Base-by-base conservation (phyloP, 148 eudicot genomes). In the Rhododendron kiyosumense region DNA sequence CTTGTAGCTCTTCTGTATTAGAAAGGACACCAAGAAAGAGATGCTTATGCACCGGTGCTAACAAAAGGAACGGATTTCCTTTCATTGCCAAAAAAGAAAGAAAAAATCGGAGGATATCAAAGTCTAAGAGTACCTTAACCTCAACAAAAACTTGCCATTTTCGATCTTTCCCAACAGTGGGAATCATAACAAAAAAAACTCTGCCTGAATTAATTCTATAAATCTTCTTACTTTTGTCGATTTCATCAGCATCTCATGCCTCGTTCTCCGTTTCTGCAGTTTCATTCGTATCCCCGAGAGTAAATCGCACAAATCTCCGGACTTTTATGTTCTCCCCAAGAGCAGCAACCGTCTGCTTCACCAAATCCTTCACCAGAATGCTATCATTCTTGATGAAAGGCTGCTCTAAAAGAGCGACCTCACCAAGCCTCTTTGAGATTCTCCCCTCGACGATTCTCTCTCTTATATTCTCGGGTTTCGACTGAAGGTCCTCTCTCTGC, bases 311-410 rank as follows among this genome's bases (percentile, higher is more conserved):
- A 65, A 97, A 97, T 67, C 98, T 91, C 85, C 98, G 89, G 45
- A 97, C 97, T 86, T 95, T 97, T 0, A 97, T 94, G 88, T 97
- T 97, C 90, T 95, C 99, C 85, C 99, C 99, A 20, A 97, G 88
- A 7, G 95, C 90, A 51, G 98, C 98, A 81, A 95, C 96, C 24
- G 96, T 95, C 90, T 94, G 98, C 92, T 92, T 97, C 24, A 97
- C 96, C 89, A 95, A 86, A 71, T 97, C 99, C 88, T 97, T 97
- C 59, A 95, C 96, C 87, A 95, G 88, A 83, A 97, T 15, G 36
- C 88, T 89, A 83, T 97, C 99, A 41, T 97, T 88, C 88, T 94
- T 97, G 13, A 97, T 92, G 83, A 88, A 97, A 13, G 98, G 89
- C 88, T 97, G 99, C 89, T 97, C 99, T 82, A 94, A 86, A 86